Conservation (phyloP, 2,329 filamentous ascomycete species). For the Paecilomyces niveus region DNA sequence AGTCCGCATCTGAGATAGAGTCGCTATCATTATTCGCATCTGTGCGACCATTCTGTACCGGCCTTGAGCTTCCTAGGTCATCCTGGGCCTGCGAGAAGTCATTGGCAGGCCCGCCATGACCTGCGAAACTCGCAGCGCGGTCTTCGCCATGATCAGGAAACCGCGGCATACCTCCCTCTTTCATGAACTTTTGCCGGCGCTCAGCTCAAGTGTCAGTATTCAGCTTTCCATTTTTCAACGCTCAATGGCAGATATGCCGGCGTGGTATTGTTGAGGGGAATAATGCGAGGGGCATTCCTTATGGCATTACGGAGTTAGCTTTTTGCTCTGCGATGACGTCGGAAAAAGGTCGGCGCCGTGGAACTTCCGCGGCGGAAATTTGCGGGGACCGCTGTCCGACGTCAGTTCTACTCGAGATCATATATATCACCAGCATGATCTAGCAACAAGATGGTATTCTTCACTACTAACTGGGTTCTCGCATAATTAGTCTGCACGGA, state of each 20-base stretch:
- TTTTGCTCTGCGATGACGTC: not conserved
- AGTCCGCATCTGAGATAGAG: conserved; percentile 15
- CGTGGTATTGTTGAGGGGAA: not conserved
- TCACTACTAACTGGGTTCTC: not conserved
- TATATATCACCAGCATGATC: not conserved
- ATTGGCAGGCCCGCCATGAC: not conserved
- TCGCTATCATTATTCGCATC: not conserved
- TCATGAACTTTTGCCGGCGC: not conserved
- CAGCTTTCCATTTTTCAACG: conserved; percentile 1
- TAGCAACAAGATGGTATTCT: not conserved
- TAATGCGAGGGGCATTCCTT: not conserved
- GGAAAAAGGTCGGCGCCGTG: conserved; percentile 1
- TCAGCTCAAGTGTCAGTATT: not conserved
- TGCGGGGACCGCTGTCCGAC: not conserved
- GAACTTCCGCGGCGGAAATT: not conserved
- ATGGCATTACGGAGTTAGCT: not conserved
- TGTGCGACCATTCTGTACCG: not conserved
- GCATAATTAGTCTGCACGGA: too few species aligned
- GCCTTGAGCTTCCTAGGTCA: not conserved
- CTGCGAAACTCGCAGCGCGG: not conserved
- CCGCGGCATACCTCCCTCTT: conserved; percentile 1
- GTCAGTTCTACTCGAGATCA: too few species aligned
- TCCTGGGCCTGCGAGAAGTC: not conserved
- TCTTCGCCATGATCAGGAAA: not conserved
- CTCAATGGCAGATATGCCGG: not conserved